A percentile compares a stretch with the other conserved stretches of the same genome.
Evolutionary conservation across 441 rosid genomes (phyloP).

Genomic region (Hypseocharis bilobata): DNA sequence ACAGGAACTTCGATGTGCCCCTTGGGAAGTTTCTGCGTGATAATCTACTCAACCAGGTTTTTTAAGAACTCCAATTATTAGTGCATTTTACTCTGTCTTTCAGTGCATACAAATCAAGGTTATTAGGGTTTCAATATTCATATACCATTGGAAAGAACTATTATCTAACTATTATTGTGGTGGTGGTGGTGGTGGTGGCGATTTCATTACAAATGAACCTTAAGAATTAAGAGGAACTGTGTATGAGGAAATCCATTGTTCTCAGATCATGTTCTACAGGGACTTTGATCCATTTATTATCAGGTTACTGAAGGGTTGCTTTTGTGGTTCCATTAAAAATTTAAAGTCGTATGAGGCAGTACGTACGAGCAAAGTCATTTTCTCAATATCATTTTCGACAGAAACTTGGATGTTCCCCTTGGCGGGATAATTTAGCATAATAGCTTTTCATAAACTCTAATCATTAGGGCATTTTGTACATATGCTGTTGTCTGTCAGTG

Average conservation of each 20-base stretch:
- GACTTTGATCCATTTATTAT: background rate
- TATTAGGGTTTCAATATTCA: background rate
- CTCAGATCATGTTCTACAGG: background rate
- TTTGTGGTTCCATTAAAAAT: background rate
- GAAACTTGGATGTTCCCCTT: slow-evolving; percentile 69
- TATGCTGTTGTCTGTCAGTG: background rate
- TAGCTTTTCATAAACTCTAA: slow-evolving; percentile 38
- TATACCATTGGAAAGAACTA: background rate
- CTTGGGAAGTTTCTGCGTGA: slow-evolving; percentile 78
- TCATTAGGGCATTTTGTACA: background rate
- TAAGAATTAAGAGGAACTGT: background rate
- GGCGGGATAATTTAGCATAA: slow-evolving; percentile 64
- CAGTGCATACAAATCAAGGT: background rate
- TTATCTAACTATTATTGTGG: too few relatives aligned
- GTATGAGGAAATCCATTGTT: background rate
- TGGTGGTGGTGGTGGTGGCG: background rate
- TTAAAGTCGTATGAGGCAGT: slow-evolving; percentile 39
- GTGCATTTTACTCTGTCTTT: slow-evolving; percentile 11
- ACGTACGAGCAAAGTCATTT: slow-evolving; percentile 82
- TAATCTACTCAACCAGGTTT: slow-evolving; percentile 78
- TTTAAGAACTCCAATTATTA: slow-evolving; percentile 18
- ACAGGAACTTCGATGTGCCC: slow-evolving; percentile 75
- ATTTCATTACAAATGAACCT: background rate
- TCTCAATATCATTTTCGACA: slow-evolving; percentile 77
- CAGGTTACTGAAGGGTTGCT: background rate